Percentiles rank a stretch among this genome's conserved stretches.
These are phyloP conservation scores for Moricandia moricandioides DNA, from an alignment of 345 rosid species.

Conservation along the genomic window DNA sequence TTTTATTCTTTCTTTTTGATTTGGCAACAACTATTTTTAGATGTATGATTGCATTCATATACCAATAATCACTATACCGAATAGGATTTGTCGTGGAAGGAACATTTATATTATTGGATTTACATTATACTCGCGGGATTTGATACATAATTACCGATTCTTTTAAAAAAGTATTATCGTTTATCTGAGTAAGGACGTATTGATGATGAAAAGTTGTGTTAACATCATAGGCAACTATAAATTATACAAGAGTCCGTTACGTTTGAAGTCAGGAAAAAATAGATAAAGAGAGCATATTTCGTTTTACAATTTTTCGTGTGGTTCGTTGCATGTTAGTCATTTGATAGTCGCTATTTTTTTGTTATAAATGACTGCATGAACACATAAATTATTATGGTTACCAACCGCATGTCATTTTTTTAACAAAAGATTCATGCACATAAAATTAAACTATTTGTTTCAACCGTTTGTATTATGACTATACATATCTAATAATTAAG, in stretches of 20 bases:
- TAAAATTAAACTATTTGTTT: neutral
- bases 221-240: neutral
- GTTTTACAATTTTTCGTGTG: neutral
- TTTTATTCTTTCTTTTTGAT: neutral
- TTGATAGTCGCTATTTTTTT: constrained; percentile 12
- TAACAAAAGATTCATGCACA: constrained; percentile 18
- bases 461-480: neutral
- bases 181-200: neutral
- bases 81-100: neutral
- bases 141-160: neutral
- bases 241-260: neutral
- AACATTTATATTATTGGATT: neutral
- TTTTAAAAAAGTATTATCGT: too few species aligned
- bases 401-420: neutral
- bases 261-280: neutral
- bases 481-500: too few species aligned
- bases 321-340: neutral
- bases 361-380: neutral
- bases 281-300: neutral
- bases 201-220: neutral
- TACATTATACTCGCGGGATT: neutral
- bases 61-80: too few species aligned
- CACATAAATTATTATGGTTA: neutral
- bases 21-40: too few species aligned
- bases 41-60: too few species aligned